Percentiles rank a stretch among this genome's conserved stretches.
These are phyloP conservation scores for Trametes gibbosa DNA, from an alignment of 768 basidiomycete genomes.

Conservation along the genomic window DNA sequence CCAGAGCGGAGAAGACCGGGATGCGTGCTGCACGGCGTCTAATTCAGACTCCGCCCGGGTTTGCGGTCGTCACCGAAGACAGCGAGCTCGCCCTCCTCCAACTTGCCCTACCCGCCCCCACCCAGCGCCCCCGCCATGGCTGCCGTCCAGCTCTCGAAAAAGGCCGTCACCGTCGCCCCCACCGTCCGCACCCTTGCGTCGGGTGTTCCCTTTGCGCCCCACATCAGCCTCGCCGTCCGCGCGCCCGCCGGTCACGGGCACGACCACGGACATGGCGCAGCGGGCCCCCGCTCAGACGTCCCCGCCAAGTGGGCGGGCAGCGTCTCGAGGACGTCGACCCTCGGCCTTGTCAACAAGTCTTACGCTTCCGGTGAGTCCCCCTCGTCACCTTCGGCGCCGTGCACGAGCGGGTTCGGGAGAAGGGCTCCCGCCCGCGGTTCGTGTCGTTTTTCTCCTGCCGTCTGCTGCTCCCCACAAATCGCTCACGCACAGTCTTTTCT, in stretches of 20 bases:
- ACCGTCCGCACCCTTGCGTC: constrained; percentile 76
- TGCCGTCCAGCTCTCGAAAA: constrained; percentile 72
- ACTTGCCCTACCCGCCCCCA: constrained; percentile 7
- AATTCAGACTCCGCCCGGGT: constrained; percentile 22
- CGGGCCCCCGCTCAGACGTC: constrained; percentile 56
- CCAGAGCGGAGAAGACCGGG: constrained; percentile 20
- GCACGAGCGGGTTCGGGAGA: not conserved
- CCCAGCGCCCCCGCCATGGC: constrained; percentile 47
- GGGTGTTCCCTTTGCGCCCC: constrained; percentile 75
- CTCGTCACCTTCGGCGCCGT: not conserved
- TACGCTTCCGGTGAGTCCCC: constrained; percentile 55
- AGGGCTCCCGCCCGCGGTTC: not conserved
- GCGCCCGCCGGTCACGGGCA: constrained; percentile 53
- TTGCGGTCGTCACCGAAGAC: constrained; percentile 23
- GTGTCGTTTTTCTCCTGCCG: not conserved
- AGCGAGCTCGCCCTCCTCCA: constrained; percentile 22
- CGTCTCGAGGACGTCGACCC: constrained; percentile 43
- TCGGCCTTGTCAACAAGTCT: constrained; percentile 64
- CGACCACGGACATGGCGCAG: constrained; percentile 52
- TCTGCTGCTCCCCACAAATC: not conserved
- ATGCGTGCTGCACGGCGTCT: constrained; percentile 15
- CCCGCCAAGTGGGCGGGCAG: constrained; percentile 66
- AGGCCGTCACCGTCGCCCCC: constrained; percentile 77
- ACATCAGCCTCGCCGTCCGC: constrained; percentile 70
- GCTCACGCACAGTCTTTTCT: not conserved